phyloP scores from a whole-genome alignment of 441 rosid genomes.

The Adansonia madagascariensis region DNA sequence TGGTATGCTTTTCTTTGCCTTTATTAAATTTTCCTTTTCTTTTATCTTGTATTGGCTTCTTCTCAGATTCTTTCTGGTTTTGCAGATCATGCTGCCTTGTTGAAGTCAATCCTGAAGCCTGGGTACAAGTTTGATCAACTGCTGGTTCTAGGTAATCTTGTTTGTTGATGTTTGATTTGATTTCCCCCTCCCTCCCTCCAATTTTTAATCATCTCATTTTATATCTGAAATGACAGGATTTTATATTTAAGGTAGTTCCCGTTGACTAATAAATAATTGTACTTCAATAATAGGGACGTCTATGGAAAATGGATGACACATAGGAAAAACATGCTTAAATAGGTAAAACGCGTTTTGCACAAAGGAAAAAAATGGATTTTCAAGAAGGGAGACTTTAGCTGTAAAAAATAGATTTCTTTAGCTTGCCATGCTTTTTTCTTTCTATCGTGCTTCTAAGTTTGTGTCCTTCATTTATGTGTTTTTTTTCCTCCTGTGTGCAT shows the following conservation, averaged over 20 bases:
- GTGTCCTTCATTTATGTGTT: neutral
- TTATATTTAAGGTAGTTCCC: slow-evolving; percentile 5
- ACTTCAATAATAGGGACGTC: neutral
- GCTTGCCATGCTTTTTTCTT: neutral
- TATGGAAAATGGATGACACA: slow-evolving; percentile 10
- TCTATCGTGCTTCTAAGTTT: slow-evolving; percentile 10
- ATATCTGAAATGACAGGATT: neutral
- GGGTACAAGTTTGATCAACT: slow-evolving; percentile 86
- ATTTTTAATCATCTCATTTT: neutral
- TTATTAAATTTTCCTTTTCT: slow-evolving; percentile 5
- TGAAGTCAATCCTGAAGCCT: slow-evolving; percentile 78
- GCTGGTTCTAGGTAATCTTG: slow-evolving; percentile 75
- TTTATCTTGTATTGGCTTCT: slow-evolving; percentile 25
- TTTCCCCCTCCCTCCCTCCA: neutral
- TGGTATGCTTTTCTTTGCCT: slow-evolving; percentile 54
- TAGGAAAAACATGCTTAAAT: neutral
- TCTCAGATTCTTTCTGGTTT: slow-evolving; percentile 34
- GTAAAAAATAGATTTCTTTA: neutral
- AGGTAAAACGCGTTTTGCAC: neutral
- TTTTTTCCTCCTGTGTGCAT: neutral
- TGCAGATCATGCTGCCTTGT: slow-evolving; percentile 69
- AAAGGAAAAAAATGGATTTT: neutral
- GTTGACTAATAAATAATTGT: neutral
- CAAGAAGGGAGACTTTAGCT: neutral
- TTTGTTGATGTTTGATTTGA: slow-evolving; percentile 21